These are phyloP conservation scores for Allomyces macrogynus DNA, from an alignment of 192 early-diverging fungal genomes.

Conservation along the genomic window DNA sequence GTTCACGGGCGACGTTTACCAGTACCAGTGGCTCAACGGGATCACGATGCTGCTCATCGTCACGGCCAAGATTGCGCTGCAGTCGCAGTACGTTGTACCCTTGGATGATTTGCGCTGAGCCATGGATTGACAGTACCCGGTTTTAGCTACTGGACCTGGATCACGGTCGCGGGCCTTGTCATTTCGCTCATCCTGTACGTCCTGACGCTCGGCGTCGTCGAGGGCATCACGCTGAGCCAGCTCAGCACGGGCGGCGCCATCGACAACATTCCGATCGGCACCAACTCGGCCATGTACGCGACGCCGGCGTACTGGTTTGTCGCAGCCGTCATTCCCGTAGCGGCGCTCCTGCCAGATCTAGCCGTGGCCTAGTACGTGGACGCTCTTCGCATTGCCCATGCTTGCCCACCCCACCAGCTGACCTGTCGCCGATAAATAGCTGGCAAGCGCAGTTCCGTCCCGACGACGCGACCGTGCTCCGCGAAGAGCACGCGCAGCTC, in stretches of 20 bases:
- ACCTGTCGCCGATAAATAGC: too few species aligned
- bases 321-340: background rate
- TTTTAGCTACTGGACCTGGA: background rate
- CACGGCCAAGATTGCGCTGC: slow-evolving; percentile 74
- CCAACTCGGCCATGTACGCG: background rate
- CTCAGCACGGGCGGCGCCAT: background rate
- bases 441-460: too few species aligned
- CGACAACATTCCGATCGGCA: background rate
- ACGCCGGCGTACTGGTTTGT: background rate
- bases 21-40: slow-evolving; percentile 57
- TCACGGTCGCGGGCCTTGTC: background rate
- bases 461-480: too few species aligned
- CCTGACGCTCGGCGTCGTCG: background rate
- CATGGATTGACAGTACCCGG: too few species aligned
- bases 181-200: background rate
- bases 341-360: background rate
- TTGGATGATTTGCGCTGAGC: too few species aligned
- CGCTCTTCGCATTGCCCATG: too few species aligned
- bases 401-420: too few species aligned
- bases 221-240: background rate
- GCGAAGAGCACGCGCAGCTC: too few species aligned
- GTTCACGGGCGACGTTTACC: slow-evolving; percentile 59
- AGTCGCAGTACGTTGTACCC: slow-evolving; percentile 15
- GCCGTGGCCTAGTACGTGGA: background rate
- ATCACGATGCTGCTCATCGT: slow-evolving; percentile 65